Conservation (phyloP, 2,329 filamentous ascomycete genomes). For the Paracamarosporium sp. region DNA sequence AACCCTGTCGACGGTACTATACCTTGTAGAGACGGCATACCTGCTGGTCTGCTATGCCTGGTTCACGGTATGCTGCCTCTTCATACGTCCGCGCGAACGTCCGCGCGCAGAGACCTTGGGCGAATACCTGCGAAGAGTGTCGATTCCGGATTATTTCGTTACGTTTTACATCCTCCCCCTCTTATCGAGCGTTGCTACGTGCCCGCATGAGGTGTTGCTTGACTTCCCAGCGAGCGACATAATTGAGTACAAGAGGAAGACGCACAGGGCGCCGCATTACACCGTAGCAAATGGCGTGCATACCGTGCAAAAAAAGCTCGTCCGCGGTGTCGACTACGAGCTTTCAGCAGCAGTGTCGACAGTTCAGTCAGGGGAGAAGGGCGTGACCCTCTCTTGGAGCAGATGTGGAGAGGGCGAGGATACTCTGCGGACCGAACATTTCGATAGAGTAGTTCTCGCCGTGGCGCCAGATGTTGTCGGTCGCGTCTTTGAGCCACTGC, state of each 20-base stretch:
- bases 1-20: conserved; percentile 42
- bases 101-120: conserved; percentile 53
- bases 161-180: conserved; percentile 62
- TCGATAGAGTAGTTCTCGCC: conserved; percentile 62
- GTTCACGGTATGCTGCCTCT: conserved; percentile 62
- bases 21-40: conserved; percentile 54
- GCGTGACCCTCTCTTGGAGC: conserved; percentile 47
- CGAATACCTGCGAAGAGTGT: conserved; percentile 59
- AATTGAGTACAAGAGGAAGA: conserved; percentile 57
- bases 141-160: conserved; percentile 56
- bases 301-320: conserved; percentile 57
- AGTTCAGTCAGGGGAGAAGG: conserved; percentile 37
- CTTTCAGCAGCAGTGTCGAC: conserved; percentile 49
- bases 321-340: conserved; percentile 50
- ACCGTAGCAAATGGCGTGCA: conserved; percentile 59
- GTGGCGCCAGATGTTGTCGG: conserved; percentile 62
- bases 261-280: conserved; percentile 58
- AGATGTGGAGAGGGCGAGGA: conserved; percentile 13
- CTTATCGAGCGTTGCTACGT: conserved; percentile 63
- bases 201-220: conserved; percentile 59
- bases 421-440: conserved; percentile 40
- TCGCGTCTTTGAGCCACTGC: conserved; percentile 55
- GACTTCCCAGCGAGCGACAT: conserved; percentile 62
- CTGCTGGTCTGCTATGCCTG: conserved; percentile 59
- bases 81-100: conserved; percentile 47